Conservation (phyloP, 2,329 filamentous ascomycete species). For the Epichloe sp. region DNA sequence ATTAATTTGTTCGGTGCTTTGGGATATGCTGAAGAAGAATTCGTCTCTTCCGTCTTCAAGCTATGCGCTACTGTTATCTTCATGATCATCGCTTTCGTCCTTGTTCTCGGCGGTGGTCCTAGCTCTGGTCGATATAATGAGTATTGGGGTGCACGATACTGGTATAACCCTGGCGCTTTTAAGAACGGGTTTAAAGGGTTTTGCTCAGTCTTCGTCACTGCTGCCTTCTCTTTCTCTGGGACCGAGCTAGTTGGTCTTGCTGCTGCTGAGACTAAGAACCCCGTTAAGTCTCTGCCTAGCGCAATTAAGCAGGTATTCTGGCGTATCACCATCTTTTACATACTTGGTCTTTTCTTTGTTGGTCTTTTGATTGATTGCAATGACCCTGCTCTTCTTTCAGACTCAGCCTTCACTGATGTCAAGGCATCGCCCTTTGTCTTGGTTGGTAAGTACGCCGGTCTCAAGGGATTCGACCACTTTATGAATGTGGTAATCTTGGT, state of each 20-base stretch:
- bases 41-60: constrained; percentile 38
- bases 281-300: constrained; percentile 58
- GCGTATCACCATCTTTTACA: constrained; percentile 43
- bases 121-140: constrained; percentile 28
- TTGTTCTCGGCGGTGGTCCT: constrained; percentile 48
- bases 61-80: constrained; percentile 39
- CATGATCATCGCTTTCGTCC: constrained; percentile 48
- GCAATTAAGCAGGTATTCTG: constrained; percentile 70
- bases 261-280: constrained; percentile 47
- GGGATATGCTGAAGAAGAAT: constrained; percentile 39
- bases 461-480: constrained; percentile 39
- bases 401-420: constrained; percentile 27
- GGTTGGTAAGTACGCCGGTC: constrained; percentile 38
- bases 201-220: constrained; percentile 58
- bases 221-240: constrained; percentile 60
- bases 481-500: constrained; percentile 48
- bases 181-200: constrained; percentile 63
- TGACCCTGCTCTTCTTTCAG: constrained; percentile 32
- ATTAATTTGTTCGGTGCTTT: constrained; percentile 39
- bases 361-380: constrained; percentile 34
- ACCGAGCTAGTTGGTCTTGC: constrained; percentile 47
- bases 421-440: constrained; percentile 43
- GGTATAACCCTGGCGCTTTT: constrained; percentile 43
- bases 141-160: constrained; percentile 37
- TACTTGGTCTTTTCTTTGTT: constrained; percentile 38